phyloP scores from a whole-genome alignment of 441 rosid genomes.

The Flueggea neowawraea region DNA sequence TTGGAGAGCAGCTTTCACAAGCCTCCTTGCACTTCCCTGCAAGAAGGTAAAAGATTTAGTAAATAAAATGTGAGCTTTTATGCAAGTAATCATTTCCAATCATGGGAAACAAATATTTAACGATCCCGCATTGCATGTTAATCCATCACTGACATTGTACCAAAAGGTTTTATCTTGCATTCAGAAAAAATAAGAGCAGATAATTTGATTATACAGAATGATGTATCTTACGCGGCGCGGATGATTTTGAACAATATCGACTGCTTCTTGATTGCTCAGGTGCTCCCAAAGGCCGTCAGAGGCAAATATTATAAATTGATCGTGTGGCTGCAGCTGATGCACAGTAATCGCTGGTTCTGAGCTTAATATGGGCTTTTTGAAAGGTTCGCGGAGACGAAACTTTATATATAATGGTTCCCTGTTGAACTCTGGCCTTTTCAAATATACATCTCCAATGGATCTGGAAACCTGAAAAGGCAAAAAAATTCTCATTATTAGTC shows the following conservation, averaged over 20 bases:
- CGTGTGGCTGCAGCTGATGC: constrained; percentile 66
- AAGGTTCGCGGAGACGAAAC: constrained; percentile 79
- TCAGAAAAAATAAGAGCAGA: not conserved
- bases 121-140: no score
- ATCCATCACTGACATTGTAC: not conserved
- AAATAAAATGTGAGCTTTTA: not conserved
- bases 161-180: not conserved
- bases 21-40: constrained; percentile 93
- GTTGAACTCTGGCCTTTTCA: constrained; percentile 92
- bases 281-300: constrained; percentile 99
- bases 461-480: constrained; percentile 62
- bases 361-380: constrained; percentile 74
- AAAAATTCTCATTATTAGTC: constrained; percentile 13
- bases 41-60: not conserved
- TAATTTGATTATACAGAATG: not conserved
- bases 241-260: constrained; percentile 72
- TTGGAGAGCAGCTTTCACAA: constrained; percentile 82
- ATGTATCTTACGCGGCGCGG: constrained; percentile 53
- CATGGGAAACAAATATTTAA: not conserved
- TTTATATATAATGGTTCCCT: constrained; percentile 71
- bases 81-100: not conserved
- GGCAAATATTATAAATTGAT: constrained; percentile 79
- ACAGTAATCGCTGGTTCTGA: constrained; percentile 71
- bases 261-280: constrained; percentile 96
- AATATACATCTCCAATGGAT: constrained; percentile 89